phyloP scores from a whole-genome alignment of 768 basidiomycete species.

The Collybia nuda region DNA sequence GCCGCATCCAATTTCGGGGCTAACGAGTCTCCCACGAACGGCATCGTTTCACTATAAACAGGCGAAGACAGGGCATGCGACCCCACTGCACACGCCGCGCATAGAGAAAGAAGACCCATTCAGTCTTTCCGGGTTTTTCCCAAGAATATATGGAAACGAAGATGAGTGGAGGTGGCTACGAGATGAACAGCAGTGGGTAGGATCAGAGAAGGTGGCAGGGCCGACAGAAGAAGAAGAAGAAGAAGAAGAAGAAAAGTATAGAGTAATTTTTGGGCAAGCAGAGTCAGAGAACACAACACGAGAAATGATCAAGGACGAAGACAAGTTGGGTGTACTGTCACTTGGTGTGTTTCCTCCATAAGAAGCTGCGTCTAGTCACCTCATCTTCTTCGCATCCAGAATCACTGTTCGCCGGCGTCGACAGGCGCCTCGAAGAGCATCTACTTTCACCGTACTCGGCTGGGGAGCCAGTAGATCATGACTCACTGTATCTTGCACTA shows the following conservation, averaged over 20 bases:
- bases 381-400: conserved; percentile 17
- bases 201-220: conserved; percentile 3
- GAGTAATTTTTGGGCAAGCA: conserved; percentile 13
- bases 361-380: conserved; percentile 16
- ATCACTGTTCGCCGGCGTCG: background rate
- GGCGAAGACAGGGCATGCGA: conserved; percentile 8
- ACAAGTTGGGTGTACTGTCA: conserved; percentile 49
- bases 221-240: conserved; percentile 13
- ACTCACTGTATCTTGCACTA: conserved; percentile 32
- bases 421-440: conserved; percentile 12
- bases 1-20: conserved; percentile 21
- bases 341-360: conserved; percentile 32
- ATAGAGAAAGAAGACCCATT: conserved; percentile 40
- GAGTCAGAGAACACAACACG: conserved; percentile 27
- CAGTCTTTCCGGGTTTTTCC: conserved; percentile 49
- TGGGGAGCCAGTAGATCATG: conserved; percentile 35
- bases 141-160: conserved; percentile 26
- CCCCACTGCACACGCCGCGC: background rate
- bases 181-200: conserved; percentile 21
- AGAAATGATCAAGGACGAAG: conserved; percentile 39
- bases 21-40: conserved; percentile 15
- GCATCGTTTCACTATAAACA: conserved; percentile 18
- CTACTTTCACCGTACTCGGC: conserved; percentile 33
- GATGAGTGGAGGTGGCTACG: conserved; percentile 44
- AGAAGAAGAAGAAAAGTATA: conserved; percentile 11